Conservation (phyloP, 2,329 filamentous ascomycete species). For the Nannizzia gypsea region DNA sequence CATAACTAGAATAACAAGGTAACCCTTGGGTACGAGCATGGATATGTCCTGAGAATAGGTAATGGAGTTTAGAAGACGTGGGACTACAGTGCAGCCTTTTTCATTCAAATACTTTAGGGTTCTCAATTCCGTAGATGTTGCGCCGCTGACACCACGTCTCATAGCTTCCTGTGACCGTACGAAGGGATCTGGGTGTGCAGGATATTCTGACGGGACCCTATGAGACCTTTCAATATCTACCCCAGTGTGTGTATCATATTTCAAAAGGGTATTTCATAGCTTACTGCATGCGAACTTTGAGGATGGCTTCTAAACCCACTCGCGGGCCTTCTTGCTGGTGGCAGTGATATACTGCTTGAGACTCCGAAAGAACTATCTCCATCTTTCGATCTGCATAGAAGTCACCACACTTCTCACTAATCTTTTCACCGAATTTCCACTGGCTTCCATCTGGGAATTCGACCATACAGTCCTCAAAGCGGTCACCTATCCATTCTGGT, state of each 20-base stretch:
- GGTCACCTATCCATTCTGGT: neutral
- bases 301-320: slow-evolving; percentile 6
- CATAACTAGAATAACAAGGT: slow-evolving; percentile 8
- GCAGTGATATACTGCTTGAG: slow-evolving; percentile 8
- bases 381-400: neutral
- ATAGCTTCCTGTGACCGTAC: neutral
- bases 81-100: slow-evolving; percentile 1
- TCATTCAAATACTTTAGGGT: neutral
- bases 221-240: neutral
- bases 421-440: neutral
- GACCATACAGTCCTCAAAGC: neutral
- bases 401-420: neutral
- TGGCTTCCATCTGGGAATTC: neutral
- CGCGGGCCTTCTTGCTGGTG: neutral
- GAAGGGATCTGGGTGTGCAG: neutral
- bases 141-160: neutral
- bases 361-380: no score
- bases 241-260: no score
- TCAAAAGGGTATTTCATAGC: neutral
- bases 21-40: slow-evolving; percentile 8
- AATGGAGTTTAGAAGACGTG: neutral
- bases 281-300: slow-evolving; percentile 12
- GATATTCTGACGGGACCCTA: neutral
- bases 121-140: neutral
- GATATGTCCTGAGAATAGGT: neutral